Conservation (phyloP, 257 asterid species). For the Solanum lignicaule region DNA sequence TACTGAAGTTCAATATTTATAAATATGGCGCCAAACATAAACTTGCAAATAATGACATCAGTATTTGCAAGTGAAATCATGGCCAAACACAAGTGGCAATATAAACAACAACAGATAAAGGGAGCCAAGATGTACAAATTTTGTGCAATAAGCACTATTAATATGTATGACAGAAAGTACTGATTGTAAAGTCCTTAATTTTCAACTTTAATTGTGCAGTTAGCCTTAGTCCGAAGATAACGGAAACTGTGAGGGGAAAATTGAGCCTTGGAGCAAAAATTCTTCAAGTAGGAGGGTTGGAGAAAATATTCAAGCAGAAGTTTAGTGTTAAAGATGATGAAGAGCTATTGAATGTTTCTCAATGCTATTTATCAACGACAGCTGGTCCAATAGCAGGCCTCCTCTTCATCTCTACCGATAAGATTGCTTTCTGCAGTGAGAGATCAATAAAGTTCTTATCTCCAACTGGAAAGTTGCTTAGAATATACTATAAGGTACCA, state of each 20-base stretch:
- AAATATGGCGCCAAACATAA: too few relatives aligned
- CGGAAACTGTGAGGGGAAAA: constrained; percentile 38
- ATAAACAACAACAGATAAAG: too few relatives aligned
- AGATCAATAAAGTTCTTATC: neutral
- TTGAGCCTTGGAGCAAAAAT: constrained; percentile 28
- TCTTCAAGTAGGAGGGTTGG: neutral
- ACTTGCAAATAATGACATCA: too few relatives aligned
- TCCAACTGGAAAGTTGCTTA: neutral
- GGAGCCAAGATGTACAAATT: too few relatives aligned
- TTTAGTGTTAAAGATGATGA: constrained; percentile 2
- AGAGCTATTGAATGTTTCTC: constrained; percentile 9
- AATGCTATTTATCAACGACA: constrained; percentile 13
- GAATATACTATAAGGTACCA: neutral
- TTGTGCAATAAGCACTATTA: too few relatives aligned
- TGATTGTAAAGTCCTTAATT: neutral
- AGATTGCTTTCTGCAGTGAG: neutral
- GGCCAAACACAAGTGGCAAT: too few relatives aligned
- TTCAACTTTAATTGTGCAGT: constrained; percentile 9
- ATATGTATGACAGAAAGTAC: neutral
- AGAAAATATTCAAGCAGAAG: constrained; percentile 5
- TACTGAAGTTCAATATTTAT: too few relatives aligned
- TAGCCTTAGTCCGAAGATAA: constrained; percentile 27
- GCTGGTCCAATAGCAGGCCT: constrained; percentile 12
- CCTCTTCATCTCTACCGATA: constrained; percentile 3
- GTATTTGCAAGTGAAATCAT: too few relatives aligned